Evolutionary conservation across 495 filamentous ascomycete species (phyloP), one percentile per base, ranked within the genome.

Genomic region (Talaromyces ruber): DNA sequence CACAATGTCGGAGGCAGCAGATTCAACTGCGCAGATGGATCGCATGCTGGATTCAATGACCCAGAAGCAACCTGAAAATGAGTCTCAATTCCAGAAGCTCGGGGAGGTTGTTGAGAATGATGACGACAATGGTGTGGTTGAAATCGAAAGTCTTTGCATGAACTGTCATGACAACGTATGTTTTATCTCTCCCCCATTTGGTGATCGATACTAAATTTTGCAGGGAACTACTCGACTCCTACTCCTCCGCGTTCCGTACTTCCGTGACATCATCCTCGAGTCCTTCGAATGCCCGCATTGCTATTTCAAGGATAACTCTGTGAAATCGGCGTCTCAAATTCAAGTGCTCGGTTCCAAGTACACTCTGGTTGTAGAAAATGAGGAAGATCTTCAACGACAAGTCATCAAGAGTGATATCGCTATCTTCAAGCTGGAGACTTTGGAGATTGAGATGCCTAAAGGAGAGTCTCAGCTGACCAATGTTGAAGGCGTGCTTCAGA

Each of bases 181-280:
- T 72, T 61, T 45, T 60, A 63, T 4, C 21, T 60, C 16, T 12
- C 1, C 25, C 32, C 34, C 6, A 4, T 39, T 21, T 21, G n/a
- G 1, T 22, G 14, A 7, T 28, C 45, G 26, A 18, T 56, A 22
- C 12, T 66, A 52, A 39, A 56, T 32, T 63, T 1, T 26, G 11
- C 65, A 96, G 88, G 93, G 94, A 73, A 85, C 73, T 0, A 98
- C 94, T 9, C 85, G 89, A 54, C 81, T 98, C 25, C 81, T 98
- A 24, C 84, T 98, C 43, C 93, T 93, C 52, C 84, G 86, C 54
- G 96, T 99, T 22, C 95, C 94, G 22, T 97, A 86, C 79, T 98
- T 99, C 82, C 89, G 91, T 69, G 94, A 99, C 71, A 85, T 98
- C 63, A 91, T 99, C 64, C 83, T 99, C 65, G 96, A 96, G 85